Evolutionary conservation across 2,329 filamentous ascomycete genomes (phyloP).

Genomic region (Basipetospora sp.): DNA sequence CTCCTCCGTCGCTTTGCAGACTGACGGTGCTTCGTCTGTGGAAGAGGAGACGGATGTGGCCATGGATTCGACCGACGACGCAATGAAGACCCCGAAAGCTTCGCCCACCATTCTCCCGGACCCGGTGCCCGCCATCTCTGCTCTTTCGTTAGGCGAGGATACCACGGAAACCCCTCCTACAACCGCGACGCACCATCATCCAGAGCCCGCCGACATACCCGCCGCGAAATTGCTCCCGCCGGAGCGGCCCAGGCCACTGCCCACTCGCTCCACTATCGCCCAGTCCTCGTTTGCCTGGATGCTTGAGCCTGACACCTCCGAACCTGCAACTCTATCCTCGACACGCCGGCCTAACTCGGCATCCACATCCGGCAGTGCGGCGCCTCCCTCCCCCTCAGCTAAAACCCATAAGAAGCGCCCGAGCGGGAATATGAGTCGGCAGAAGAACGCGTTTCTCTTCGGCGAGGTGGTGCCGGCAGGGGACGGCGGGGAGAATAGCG

Average conservation of each 20-base stretch:
- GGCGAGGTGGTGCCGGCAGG: slow-evolving; percentile 32
- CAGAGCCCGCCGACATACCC: too few relatives aligned
- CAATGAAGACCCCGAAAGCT: not conserved
- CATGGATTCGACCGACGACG: not conserved
- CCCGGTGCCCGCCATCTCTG: slow-evolving; percentile 10
- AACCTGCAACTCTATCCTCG: slow-evolving; percentile 11
- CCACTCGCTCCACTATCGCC: slow-evolving; percentile 50
- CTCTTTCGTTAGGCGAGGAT: slow-evolving; percentile 11
- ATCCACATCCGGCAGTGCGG: slow-evolving; percentile 10
- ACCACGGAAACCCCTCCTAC: slow-evolving; percentile 11
- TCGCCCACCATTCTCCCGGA: slow-evolving; percentile 5
- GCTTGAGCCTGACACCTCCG: slow-evolving; percentile 42
- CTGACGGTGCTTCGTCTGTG: not conserved
- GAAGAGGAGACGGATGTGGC: not conserved
- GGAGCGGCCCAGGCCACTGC: slow-evolving; percentile 23
- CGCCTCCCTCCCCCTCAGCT: not conserved
- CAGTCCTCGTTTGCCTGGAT: slow-evolving; percentile 71
- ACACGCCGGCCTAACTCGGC: slow-evolving; percentile 9
- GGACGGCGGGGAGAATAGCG: slow-evolving; percentile 16
- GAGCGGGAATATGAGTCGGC: slow-evolving; percentile 20
- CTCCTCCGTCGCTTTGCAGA: not conserved
- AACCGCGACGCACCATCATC: not conserved
- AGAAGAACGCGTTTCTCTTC: slow-evolving; percentile 45
- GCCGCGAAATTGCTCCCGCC: not conserved
- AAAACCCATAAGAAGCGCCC: slow-evolving; percentile 24